phyloP scores from a whole-genome alignment of 2,329 filamentous ascomycete species.

The Helminthosporium solani region DNA sequence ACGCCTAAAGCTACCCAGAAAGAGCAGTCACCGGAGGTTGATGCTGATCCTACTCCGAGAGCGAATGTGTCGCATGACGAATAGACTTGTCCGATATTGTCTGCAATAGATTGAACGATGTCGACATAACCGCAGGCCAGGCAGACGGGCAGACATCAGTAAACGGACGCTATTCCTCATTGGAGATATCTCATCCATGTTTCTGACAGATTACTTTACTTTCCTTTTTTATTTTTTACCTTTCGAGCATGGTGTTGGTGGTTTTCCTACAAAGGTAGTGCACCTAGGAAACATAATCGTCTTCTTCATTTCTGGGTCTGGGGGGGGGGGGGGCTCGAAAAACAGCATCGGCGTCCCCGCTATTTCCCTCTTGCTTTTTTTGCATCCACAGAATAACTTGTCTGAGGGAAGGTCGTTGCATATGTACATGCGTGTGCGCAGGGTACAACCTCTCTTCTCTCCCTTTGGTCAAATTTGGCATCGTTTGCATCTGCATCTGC shows the following conservation, averaged over 20 bases:
- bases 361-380: background rate
- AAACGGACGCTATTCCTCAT: conserved; percentile 4
- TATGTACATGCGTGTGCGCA: too few relatives aligned
- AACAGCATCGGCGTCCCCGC: too few relatives aligned
- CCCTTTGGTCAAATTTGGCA: background rate
- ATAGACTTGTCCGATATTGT: conserved; percentile 9
- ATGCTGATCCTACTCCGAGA: conserved; percentile 47
- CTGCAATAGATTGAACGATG: conserved; percentile 6
- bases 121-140: background rate
- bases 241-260: conserved; percentile 39
- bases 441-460: too few relatives aligned
- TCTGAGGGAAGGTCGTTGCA: too few relatives aligned
- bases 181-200: conserved; percentile 9
- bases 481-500: background rate
- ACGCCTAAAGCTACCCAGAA: conserved; percentile 42
- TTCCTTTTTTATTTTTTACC: conserved; percentile 12
- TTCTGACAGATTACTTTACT: conserved; percentile 4
- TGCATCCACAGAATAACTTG: background rate
- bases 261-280: conserved; percentile 38
- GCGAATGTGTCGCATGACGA: conserved; percentile 22
- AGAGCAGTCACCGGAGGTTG: conserved; percentile 29
- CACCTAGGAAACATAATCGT: conserved; percentile 28
- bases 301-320: background rate
- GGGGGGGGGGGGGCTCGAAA: background rate
- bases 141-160: background rate